A percentile compares a stretch with the other conserved stretches of the same genome.
phyloP scores from a whole-genome alignment of 192 early-diverging fungal species.

The Geranomyces variabilis region DNA sequence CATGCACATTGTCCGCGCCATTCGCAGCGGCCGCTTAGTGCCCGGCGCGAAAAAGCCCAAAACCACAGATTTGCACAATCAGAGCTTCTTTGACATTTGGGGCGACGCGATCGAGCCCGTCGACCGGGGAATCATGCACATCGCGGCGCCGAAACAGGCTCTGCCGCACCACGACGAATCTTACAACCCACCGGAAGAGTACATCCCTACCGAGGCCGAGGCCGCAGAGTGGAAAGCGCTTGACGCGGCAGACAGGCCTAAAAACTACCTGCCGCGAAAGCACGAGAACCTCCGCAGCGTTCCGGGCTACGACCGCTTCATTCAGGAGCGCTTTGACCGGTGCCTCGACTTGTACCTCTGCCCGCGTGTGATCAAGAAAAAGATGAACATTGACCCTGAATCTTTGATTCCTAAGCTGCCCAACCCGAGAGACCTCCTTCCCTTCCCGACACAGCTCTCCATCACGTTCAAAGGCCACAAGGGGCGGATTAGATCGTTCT shows the following conservation, averaged over 20 bases:
- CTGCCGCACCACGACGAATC: constrained; percentile 90
- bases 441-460: constrained; percentile 84
- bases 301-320: constrained; percentile 85
- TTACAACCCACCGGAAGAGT: constrained; percentile 97
- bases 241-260: constrained; percentile 77
- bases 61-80: constrained; percentile 34
- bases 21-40: constrained; percentile 84
- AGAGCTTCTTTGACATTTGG: constrained; percentile 86
- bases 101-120: constrained; percentile 64
- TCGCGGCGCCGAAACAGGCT: constrained; percentile 87
- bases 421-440: constrained; percentile 89
- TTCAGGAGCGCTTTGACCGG: constrained; percentile 94
- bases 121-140: constrained; percentile 68
- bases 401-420: constrained; percentile 95
- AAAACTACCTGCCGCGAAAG: constrained; percentile 71
- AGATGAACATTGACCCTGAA: constrained; percentile 85
- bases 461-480: constrained; percentile 84
- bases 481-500: constrained; percentile 76
- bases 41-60: constrained; percentile 49
- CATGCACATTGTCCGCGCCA: constrained; percentile 97
- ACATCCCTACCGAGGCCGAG: constrained; percentile 84
- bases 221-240: constrained; percentile 74
- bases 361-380: constrained; percentile 86
- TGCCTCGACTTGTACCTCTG: constrained; percentile 97
- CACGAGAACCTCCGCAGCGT: constrained; percentile 75